Base-by-base conservation (phyloP, 257 asterid species). In the Echites panduratus region DNA sequence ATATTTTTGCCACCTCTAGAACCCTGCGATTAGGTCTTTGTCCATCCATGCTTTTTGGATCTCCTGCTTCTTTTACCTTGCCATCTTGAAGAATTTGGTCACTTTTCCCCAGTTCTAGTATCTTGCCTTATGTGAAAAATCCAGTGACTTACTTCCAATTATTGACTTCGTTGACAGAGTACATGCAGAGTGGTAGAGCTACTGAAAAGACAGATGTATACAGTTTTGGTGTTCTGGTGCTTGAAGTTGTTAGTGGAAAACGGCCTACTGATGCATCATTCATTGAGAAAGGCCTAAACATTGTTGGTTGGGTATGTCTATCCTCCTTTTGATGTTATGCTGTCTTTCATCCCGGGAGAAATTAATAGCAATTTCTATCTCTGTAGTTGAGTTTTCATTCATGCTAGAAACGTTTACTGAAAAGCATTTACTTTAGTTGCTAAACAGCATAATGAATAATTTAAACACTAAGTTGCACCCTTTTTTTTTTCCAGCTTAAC, bases 121-220 rank as follows among this genome's bases (percentile, higher is more conserved):
- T 44, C 2, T 78, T 41, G 41, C 19, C 49, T 66, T 41, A 27
- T 72, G 13, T 13, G 35, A 11, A 7, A 48, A 19, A 24, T 32
- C 7, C 45, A 43, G 57, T 53, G 27, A 41, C 62, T 41, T 8
- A 41, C 56, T 43, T 24, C 35, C 27, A 16, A 19, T 19, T n/a
- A 9, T 27, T 71, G 45, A 47, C 45, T 75, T 65, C 58, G 19
- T 47, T 76, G 50, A 49, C 77, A 93, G 96, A 90, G 82, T 93
- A 90, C 81, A 90, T 93, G 97, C 98, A 86, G 80, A 90, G 98
- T 80, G 96, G 97, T 35, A 84, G 96, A 78, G 97, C 96, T 76
- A 91, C 97, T 7, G 92, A 91, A 81, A 91, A 91, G 87, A 87
- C 91, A 27, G 96, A 91, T 77, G 94, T 91, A 63, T 91, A 89